Percentiles rank a stretch among this genome's conserved stretches.
Evolutionary conservation across 257 asterid species (phyloP).

Genomic region (Jasminum sambac): DNA sequence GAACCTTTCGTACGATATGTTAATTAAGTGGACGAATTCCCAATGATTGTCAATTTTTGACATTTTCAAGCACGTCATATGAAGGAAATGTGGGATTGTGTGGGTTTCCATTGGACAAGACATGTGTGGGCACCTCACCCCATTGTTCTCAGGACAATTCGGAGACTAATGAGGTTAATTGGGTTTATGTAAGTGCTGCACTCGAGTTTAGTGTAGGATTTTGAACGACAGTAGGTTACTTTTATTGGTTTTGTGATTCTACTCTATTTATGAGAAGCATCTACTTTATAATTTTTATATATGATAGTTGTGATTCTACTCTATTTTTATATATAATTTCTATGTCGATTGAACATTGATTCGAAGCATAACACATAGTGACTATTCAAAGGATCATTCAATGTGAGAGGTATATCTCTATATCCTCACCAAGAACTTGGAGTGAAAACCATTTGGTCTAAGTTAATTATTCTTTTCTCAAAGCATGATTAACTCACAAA

Average conservation of each 20-base stretch:
- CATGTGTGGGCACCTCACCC: not conserved
- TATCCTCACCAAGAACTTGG: too few relatives aligned
- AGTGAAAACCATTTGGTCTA: too few relatives aligned
- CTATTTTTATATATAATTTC: too few relatives aligned
- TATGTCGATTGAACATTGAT: too few relatives aligned
- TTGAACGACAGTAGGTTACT: conserved; percentile 20
- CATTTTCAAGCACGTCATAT: conserved; percentile 32
- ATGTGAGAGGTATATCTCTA: too few relatives aligned
- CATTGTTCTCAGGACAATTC: not conserved
- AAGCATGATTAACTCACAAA: too few relatives aligned
- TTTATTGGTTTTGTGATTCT: not conserved
- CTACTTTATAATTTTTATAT: not conserved
- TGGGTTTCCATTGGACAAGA: conserved; percentile 27
- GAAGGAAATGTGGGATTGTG: conserved; percentile 36
- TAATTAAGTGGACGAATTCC: conserved; percentile 42
- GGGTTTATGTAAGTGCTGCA: conserved; percentile 17
- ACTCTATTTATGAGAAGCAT: not conserved
- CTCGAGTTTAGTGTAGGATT: conserved; percentile 29
- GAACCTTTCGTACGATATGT: conserved; percentile 37
- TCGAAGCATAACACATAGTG: too few relatives aligned
- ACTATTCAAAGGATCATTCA: too few relatives aligned
- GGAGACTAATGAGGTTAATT: conserved; percentile 10
- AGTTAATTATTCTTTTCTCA: too few relatives aligned
- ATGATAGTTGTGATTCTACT: not conserved
- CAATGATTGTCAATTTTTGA: conserved; percentile 29